Percentiles rank a stretch among this genome's conserved stretches.
Evolutionary conservation across 306 rosid genomes (phyloP).

Genomic region (Casuarina glauca): DNA sequence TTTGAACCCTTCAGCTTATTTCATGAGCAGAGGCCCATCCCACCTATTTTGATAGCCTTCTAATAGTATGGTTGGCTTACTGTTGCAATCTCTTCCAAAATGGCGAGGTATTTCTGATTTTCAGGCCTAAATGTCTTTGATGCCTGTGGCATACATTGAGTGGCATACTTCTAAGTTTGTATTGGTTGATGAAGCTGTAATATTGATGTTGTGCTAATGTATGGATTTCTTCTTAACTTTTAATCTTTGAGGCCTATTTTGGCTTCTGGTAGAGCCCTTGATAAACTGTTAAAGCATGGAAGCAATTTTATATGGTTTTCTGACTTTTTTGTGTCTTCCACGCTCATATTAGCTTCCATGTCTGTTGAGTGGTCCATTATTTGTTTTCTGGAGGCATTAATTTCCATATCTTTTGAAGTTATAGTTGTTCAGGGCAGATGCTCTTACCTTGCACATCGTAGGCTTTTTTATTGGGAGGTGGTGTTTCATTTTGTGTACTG

Average conservation of each 20-base stretch:
- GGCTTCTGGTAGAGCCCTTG: not conserved
- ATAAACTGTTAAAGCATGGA: not conserved
- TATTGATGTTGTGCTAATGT: not conserved
- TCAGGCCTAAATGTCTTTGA: not conserved
- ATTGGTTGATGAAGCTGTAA: not conserved
- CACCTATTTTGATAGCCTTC: not conserved
- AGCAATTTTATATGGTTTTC: not conserved
- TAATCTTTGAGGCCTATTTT: not conserved
- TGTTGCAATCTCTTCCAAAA: too few relatives aligned
- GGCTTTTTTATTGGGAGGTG: slow-evolving; percentile 18
- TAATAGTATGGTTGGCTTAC: not conserved
- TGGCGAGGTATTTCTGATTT: too few relatives aligned
- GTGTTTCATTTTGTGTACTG: slow-evolving; percentile 22
- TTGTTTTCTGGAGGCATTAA: not conserved
- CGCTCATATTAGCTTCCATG: not conserved
- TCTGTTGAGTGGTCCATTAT: not conserved
- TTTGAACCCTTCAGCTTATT: not conserved
- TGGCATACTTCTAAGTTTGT: not conserved
- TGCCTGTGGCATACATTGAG: not conserved
- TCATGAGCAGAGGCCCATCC: not conserved
- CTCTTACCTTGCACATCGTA: not conserved
- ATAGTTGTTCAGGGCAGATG: not conserved
- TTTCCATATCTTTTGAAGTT: not conserved
- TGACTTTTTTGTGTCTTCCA: not conserved
- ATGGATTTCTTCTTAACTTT: not conserved